Conservation (phyloP, 1,139 yeast genomes). For the Lodderomyces pseudojiufengensis region DNA sequence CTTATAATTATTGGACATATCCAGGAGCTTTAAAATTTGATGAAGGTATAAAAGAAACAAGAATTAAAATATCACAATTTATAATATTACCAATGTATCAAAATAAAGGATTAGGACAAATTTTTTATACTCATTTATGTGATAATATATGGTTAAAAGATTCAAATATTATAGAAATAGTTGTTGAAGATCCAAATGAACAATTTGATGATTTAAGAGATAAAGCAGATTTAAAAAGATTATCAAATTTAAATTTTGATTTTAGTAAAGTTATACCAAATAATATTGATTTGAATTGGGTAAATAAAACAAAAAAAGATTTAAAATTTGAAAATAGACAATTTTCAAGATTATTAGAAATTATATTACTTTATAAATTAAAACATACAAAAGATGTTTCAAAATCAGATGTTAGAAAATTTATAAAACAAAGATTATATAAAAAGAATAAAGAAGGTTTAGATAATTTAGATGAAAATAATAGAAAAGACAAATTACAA, state of each 20-base stretch:
- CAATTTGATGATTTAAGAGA: conserved; percentile 90
- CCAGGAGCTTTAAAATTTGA: conserved; percentile 60
- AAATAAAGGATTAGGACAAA: conserved; percentile 65
- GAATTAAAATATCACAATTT: conserved; percentile 87
- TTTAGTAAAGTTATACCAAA: conserved; percentile 20
- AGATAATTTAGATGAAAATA: conserved; percentile 57
- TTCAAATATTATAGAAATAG: conserved; percentile 60
- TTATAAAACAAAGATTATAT: conserved; percentile 69
- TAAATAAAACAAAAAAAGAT: conserved; percentile 27
- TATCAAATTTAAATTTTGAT: conserved; percentile 28
- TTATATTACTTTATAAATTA: conserved; percentile 55
- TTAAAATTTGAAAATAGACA: conserved; percentile 77
- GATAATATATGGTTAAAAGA: conserved; percentile 55
- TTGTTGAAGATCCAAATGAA: conserved; percentile 95
- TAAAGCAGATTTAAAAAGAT: conserved; percentile 64
- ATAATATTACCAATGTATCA: conserved; percentile 80
- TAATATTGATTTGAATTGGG: conserved; percentile 41
- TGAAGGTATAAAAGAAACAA: conserved; percentile 32
- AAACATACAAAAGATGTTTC: conserved; percentile 26
- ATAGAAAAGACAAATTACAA: conserved; percentile 65
- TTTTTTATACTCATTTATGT: conserved; percentile 52
- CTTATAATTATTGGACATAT: conserved; percentile 80
- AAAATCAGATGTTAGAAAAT: conserved; percentile 46
- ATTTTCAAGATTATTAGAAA: conserved; percentile 71
- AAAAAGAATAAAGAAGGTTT: conserved; percentile 79